These are phyloP conservation scores for Botrytis paeoniae DNA, from an alignment of 2,329 filamentous ascomycete genomes.

Conservation along the genomic window DNA sequence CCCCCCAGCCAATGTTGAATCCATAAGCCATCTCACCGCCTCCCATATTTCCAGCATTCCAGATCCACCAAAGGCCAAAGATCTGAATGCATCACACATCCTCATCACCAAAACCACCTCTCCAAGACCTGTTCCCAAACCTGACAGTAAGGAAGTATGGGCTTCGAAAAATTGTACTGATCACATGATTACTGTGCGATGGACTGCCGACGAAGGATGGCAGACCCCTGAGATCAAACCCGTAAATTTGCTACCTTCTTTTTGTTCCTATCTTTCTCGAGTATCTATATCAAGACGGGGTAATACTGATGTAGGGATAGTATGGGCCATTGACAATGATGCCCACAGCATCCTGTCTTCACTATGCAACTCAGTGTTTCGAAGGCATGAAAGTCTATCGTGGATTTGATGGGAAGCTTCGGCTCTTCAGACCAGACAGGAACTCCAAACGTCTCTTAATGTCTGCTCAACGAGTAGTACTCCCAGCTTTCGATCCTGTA, in stretches of 20 bases:
- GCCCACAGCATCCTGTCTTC: conserved; percentile 23
- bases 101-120: conserved; percentile 48
- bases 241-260: conserved; percentile 54
- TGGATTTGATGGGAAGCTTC: conserved; percentile 45
- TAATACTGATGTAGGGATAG: background rate
- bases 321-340: conserved; percentile 18
- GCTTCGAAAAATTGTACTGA: conserved; percentile 56
- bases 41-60: background rate
- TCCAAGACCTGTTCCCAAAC: conserved; percentile 47
- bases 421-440: conserved; percentile 31
- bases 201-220: conserved; percentile 67
- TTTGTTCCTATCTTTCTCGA: background rate
- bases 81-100: conserved; percentile 57
- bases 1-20: background rate
- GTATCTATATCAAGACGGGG: background rate
- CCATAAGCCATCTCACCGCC: background rate
- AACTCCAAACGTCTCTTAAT: conserved; percentile 52
- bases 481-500: conserved; percentile 69
- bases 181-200: conserved; percentile 73
- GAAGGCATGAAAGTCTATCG: conserved; percentile 68
- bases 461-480: conserved; percentile 64
- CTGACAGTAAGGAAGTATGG: conserved; percentile 22
- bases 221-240: conserved; percentile 65
- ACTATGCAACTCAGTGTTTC: conserved; percentile 25
- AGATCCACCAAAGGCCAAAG: background rate